These are phyloP conservation scores for Leccinum variicolor DNA, from an alignment of 768 basidiomycete species.

Conservation along the genomic window DNA sequence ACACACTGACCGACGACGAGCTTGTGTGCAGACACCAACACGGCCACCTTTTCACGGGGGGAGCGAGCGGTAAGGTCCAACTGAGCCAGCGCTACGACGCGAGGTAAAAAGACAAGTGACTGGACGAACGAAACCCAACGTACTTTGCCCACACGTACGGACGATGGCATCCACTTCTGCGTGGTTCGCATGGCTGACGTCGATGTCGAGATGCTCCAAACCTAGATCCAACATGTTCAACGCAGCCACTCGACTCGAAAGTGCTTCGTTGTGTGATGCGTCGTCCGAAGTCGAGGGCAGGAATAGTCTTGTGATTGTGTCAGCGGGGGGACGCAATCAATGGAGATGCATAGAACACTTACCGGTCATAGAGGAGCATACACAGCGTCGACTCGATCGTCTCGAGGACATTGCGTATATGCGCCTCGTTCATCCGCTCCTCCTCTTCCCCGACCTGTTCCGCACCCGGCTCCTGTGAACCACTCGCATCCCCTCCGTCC, in stretches of 20 bases:
- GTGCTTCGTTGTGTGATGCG: constrained; percentile 81
- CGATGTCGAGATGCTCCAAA: constrained; percentile 86
- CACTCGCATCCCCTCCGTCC: constrained; percentile 6
- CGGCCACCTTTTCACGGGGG: constrained; percentile 75
- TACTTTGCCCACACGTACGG: constrained; percentile 74
- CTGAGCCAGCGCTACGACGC: constrained; percentile 46
- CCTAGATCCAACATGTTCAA: constrained; percentile 88
- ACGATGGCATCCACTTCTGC: constrained; percentile 61
- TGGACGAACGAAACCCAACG: constrained; percentile 22
- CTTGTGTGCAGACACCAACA: constrained; percentile 83
- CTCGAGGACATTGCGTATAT: constrained; percentile 62
- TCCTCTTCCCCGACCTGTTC: constrained; percentile 16
- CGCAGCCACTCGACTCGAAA: constrained; percentile 86
- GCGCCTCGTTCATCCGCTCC: constrained; percentile 41
- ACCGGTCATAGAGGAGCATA: constrained; percentile 83
- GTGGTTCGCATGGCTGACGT: constrained; percentile 51
- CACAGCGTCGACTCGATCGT: constrained; percentile 71
- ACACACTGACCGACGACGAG: constrained; percentile 65
- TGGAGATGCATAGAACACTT: not conserved
- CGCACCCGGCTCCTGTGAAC: constrained; percentile 10
- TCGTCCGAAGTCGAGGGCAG: constrained; percentile 74
- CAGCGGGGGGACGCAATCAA: not conserved
- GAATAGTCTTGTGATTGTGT: constrained; percentile 56
- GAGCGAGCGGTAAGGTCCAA: constrained; percentile 49
- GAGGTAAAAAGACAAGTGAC: constrained; percentile 27